phyloP scores from a whole-genome alignment of 805 yeast genomes.

The Starmerella asiatica region DNA sequence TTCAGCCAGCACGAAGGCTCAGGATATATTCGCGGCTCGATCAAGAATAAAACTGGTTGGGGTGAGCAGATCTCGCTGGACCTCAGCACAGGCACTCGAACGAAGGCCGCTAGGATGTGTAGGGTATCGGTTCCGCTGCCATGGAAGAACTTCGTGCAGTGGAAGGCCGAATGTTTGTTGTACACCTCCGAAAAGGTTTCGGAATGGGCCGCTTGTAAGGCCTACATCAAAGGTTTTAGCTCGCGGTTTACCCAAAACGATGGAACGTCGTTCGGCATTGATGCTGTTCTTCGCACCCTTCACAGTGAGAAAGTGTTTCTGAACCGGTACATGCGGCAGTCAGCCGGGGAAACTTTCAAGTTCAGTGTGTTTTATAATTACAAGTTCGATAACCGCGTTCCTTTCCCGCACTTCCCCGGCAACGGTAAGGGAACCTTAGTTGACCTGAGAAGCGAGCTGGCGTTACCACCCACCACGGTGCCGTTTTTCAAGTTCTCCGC shows the following conservation, averaged over 20 bases:
- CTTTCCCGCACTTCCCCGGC: constrained; percentile 32
- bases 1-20: constrained; percentile 96
- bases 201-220: constrained; percentile 44
- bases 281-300: constrained; percentile 44
- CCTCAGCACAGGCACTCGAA: constrained; percentile 47
- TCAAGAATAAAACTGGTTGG: constrained; percentile 50
- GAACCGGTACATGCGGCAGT: constrained; percentile 41
- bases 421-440: constrained; percentile 32
- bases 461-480: constrained; percentile 26
- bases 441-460: constrained; percentile 35
- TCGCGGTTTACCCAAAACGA: constrained; percentile 29
- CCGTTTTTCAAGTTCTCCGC: constrained; percentile 27
- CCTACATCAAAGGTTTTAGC: constrained; percentile 34
- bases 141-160: constrained; percentile 29
- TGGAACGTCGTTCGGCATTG: constrained; percentile 40
- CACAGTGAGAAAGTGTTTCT: constrained; percentile 35
- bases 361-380: constrained; percentile 36
- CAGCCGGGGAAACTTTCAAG: constrained; percentile 53
- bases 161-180: constrained; percentile 41
- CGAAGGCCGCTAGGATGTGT: constrained; percentile 40
- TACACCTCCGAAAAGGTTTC: constrained; percentile 39
- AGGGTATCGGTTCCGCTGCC: constrained; percentile 41
- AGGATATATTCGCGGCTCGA: constrained; percentile 70
- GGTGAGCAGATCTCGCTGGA: constrained; percentile 48
- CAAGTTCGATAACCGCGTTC: constrained; percentile 32